phyloP scores from a whole-genome alignment of 106 monocot genomes.

The Posidonia australis region DNA sequence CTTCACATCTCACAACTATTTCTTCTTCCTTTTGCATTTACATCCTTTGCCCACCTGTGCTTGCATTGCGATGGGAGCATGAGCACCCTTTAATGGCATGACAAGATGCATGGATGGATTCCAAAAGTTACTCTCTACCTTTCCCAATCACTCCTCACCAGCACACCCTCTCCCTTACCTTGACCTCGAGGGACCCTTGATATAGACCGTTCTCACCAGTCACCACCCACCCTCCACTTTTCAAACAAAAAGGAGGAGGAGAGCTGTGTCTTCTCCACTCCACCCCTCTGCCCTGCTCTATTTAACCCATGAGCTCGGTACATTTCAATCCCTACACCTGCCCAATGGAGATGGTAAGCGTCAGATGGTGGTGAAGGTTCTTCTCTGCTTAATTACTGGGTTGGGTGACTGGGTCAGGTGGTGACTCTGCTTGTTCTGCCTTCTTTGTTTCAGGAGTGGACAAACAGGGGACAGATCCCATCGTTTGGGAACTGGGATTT shows the following conservation, averaged over 20 bases:
- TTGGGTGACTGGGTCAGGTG: too few species aligned
- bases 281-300: not conserved
- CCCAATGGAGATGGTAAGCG: not conserved
- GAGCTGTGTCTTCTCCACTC: too few species aligned
- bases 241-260: too few species aligned
- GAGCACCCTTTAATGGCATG: constrained; percentile 1
- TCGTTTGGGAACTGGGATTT: constrained; percentile 23
- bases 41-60: too few species aligned
- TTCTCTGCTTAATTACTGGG: not conserved
- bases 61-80: not conserved
- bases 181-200: not conserved
- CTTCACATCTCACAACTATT: too few species aligned
- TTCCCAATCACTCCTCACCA: not conserved
- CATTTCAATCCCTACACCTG: not conserved
- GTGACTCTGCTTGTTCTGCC: not conserved
- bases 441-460: constrained; percentile 4
- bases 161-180: not conserved
- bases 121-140: not conserved
- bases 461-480: constrained; percentile 8
- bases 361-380: too few species aligned
- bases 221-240: not conserved
- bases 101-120: not conserved
- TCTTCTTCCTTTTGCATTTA: too few species aligned
- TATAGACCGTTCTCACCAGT: not conserved
- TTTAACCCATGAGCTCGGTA: not conserved